A percentile compares a stretch with the other conserved stretches of the same genome.
These are phyloP conservation scores for Dipteronia dyeriana DNA, from an alignment of 345 rosid genomes.

Conservation along the genomic window DNA sequence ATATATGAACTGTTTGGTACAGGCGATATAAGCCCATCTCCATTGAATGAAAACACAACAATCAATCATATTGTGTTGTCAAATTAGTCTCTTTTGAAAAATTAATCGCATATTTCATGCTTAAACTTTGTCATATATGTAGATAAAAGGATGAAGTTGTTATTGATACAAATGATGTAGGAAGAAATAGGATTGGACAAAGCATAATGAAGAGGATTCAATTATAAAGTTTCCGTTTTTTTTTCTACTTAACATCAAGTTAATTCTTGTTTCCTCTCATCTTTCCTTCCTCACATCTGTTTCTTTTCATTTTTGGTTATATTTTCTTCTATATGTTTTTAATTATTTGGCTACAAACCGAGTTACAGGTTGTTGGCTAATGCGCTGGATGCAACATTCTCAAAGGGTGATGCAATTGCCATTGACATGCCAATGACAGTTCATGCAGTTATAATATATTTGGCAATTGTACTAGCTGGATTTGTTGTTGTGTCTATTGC, in stretches of 20 bases:
- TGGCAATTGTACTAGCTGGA: constrained; percentile 82
- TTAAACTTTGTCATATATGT: too few relatives aligned
- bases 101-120: not conserved
- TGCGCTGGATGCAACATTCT: constrained; percentile 57
- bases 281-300: not conserved
- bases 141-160: not conserved
- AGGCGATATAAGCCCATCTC: not conserved
- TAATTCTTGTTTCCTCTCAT: not conserved
- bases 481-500: constrained; percentile 88
- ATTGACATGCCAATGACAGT: constrained; percentile 97
- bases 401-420: constrained; percentile 82
- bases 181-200: not conserved
- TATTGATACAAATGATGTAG: not conserved
- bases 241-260: not conserved
- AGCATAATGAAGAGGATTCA: not conserved
- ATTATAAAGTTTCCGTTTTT: not conserved
- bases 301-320: not conserved
- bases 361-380: constrained; percentile 75
- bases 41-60: not conserved
- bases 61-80: not conserved
- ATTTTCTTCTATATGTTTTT: not conserved
- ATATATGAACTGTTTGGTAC: not conserved
- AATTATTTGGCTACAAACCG: not conserved
- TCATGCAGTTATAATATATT: constrained; percentile 75
- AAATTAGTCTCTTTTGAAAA: not conserved